Percentiles rank a stretch among this genome's conserved stretches.
Conservation (phyloP, 768 basidiomycete genomes). For the Guyanaporus albipodus region DNA sequence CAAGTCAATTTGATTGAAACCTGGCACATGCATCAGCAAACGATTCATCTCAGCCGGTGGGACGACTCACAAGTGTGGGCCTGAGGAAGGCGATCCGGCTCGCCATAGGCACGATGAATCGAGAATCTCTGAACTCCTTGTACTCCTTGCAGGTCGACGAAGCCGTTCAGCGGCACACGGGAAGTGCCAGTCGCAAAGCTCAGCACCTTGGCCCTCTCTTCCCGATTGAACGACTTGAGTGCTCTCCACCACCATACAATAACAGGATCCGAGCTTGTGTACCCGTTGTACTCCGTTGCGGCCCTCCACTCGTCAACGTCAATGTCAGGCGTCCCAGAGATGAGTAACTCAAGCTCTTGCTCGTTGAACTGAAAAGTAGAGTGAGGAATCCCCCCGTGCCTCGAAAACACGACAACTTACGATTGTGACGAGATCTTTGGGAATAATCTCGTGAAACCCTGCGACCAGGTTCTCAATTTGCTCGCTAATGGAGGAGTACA, state of each 20-base stretch:
- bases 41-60: not conserved
- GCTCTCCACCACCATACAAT: constrained; percentile 99
- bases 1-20: constrained; percentile 93
- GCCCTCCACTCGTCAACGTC: constrained; percentile 97
- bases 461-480: constrained; percentile 87
- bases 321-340: constrained; percentile 97
- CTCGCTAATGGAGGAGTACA: constrained; percentile 91
- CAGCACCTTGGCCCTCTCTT: constrained; percentile 93
- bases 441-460: constrained; percentile 98
- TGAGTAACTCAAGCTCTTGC: constrained; percentile 89
- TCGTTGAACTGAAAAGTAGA: constrained; percentile 74
- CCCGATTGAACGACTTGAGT: constrained; percentile 93
- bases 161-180: constrained; percentile 90
- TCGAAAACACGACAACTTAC: constrained; percentile 41
- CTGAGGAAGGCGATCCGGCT: constrained; percentile 78
- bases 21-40: constrained; percentile 36
- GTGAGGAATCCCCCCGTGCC: constrained; percentile 1
- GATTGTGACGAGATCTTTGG: constrained; percentile 91
- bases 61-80: constrained; percentile 77
- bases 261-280: constrained; percentile 85
- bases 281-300: constrained; percentile 88
- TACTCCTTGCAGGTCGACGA: constrained; percentile 91
- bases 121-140: constrained; percentile 95
- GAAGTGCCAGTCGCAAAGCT: constrained; percentile 96
- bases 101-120: constrained; percentile 90